phyloP scores from a whole-genome alignment of 805 yeast genomes.

The Candida peoriensis region DNA sequence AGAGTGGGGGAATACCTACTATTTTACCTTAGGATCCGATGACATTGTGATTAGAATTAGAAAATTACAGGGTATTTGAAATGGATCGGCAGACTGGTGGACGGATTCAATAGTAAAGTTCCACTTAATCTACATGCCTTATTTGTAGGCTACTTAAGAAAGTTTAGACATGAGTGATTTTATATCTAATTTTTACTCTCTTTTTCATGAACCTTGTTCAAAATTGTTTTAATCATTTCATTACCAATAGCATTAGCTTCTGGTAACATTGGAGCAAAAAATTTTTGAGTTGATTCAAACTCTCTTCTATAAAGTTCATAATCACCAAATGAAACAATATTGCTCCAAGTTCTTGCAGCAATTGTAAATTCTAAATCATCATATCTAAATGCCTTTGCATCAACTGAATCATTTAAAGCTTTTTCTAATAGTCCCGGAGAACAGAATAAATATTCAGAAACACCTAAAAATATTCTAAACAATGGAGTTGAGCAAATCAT shows the following conservation, averaged over 20 bases:
- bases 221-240: conserved; percentile 84
- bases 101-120: too few relatives aligned
- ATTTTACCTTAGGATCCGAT: too few relatives aligned
- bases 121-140: too few relatives aligned
- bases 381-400: conserved; percentile 63
- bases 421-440: conserved; percentile 78
- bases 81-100: too few relatives aligned
- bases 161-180: too few relatives aligned
- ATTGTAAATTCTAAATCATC: conserved; percentile 92
- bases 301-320: conserved; percentile 64
- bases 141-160: too few relatives aligned
- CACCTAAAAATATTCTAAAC: conserved; percentile 90
- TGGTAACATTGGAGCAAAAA: conserved; percentile 79
- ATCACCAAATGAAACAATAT: conserved; percentile 69
- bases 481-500: conserved; percentile 94
- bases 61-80: too few relatives aligned
- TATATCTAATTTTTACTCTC: too few relatives aligned
- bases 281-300: conserved; percentile 78
- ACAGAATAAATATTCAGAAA: conserved; percentile 85
- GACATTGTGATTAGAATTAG: too few relatives aligned
- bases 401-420: conserved; percentile 67
- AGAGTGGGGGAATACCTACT: too few relatives aligned
- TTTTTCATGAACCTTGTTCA: conserved; percentile 27
- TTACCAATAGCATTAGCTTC: conserved; percentile 89
- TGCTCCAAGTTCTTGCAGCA: conserved; percentile 86